Conservation (phyloP, 106 monocot genomes). For the Dioscorea zingiberensis region DNA sequence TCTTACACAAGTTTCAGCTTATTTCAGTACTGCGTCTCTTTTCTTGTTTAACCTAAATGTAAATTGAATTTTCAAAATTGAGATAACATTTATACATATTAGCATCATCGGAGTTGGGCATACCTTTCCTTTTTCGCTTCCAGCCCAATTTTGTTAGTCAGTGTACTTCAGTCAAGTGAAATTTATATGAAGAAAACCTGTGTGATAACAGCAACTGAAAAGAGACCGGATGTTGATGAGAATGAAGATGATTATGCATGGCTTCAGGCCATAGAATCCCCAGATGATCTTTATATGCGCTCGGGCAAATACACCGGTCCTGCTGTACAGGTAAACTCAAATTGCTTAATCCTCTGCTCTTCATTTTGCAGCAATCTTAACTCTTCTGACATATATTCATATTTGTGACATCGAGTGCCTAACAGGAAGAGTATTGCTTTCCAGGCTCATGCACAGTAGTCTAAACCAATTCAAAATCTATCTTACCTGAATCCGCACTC, state of each 20-base stretch:
- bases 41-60: no score
- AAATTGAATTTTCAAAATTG: no score
- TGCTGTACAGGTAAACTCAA: conserved; percentile 37
- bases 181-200: not conserved
- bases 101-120: not conserved
- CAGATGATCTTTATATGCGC: conserved; percentile 66
- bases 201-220: conserved; percentile 25
- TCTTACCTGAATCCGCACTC: no score
- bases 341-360: not conserved
- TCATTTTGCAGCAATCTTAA: not conserved
- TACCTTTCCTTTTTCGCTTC: no score
- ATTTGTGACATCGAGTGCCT: conserved; percentile 7
- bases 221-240: conserved; percentile 14
- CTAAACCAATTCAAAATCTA: not conserved
- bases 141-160: not conserved
- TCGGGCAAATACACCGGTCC: conserved; percentile 68
- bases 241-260: conserved; percentile 60
- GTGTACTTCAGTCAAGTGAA: not conserved
- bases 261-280: conserved; percentile 56
- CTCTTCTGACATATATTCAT: not conserved
- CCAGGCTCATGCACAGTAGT: conserved; percentile 45
- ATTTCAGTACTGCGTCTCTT: no score
- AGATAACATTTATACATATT: not conserved
- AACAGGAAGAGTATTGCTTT: conserved; percentile 44
- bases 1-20: no score